phyloP scores from a whole-genome alignment of 768 basidiomycete genomes.

The Termitomyces titanicus region DNA sequence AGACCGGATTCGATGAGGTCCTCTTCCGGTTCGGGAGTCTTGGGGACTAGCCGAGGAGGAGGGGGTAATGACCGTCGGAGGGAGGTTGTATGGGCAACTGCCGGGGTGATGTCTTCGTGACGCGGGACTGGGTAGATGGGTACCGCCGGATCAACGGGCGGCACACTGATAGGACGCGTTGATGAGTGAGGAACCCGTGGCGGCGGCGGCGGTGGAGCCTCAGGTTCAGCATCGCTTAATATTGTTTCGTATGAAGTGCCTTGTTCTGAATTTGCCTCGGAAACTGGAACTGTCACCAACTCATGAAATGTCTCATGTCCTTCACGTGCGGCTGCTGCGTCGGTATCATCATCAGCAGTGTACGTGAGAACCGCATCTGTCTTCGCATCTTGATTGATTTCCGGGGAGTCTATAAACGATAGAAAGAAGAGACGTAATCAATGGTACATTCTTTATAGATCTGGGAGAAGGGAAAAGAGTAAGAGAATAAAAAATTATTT shows the following conservation, averaged over 20 bases:
- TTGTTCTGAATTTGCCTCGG: conserved; percentile 8
- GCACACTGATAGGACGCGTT: conserved; percentile 10
- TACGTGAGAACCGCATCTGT: conserved; percentile 7
- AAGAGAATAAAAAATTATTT: conserved; percentile 18
- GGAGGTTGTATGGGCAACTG: background rate
- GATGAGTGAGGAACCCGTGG: conserved; percentile 11
- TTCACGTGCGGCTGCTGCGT: conserved; percentile 3
- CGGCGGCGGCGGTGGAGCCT: conserved; percentile 13
- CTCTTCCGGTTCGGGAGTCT: conserved; percentile 24
- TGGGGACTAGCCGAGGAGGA: conserved; percentile 24
- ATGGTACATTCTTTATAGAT: conserved; percentile 19
- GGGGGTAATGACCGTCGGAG: conserved; percentile 13
- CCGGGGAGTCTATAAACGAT: conserved; percentile 13
- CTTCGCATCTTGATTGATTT: conserved; percentile 6
- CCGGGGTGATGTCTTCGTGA: background rate
- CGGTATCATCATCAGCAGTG: conserved; percentile 9
- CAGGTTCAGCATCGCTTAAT: conserved; percentile 5
- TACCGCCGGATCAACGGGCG: conserved; percentile 7
- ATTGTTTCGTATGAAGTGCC: background rate
- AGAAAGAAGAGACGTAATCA: conserved; percentile 22
- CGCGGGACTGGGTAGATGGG: conserved; percentile 5
- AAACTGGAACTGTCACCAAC: background rate
- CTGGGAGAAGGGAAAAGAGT: conserved; percentile 16
- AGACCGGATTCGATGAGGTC: conserved; percentile 13
- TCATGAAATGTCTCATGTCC: conserved; percentile 10